Evolutionary conservation across 768 basidiomycete species (phyloP), one percentile per base, ranked within the genome.

Genomic region (Rhizopogon salebrosus): DNA sequence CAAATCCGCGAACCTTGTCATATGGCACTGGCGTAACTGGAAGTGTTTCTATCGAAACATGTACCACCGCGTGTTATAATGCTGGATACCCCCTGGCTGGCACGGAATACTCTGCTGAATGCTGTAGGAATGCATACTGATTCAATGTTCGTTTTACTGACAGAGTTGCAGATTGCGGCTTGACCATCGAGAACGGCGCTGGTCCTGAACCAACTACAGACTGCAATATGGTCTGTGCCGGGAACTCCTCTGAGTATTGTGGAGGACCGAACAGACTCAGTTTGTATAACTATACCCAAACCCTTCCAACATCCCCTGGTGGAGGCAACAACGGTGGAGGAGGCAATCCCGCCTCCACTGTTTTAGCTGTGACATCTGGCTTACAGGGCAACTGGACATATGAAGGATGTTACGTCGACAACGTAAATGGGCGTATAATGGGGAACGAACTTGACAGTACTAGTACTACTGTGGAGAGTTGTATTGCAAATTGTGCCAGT

Each of bases 391-490:
- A 71, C 23, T 89, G 84, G 82, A 68, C 71, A 0, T 89, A 87
- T 50, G 75, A 68, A 22, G 80, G 74, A 6, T 89, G 89, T 60
- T 91, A 79, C 65, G 80, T 88, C 80, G 89, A 91, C 62, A 82
- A 83, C 50, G 80, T 77, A 0, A 62, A 77, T 58, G 88, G 89
- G 11, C 85, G 87, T 10, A 71, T 83, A n/a, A 72, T 88, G 52
- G 59, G 66, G 24, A 71, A 68, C 29, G 72, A 78, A 57, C 53
- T 73, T 0, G 72, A 77, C 50, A 64, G 60, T 38, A 64, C 55
- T 41, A 54, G 58, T 7, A 70, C 74, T 56, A 92, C 90, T 0
- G 77, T 88, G 41, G 71, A 86, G 58, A 64, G 62, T 11, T 95
- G 92, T 61, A 75, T 92, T 45, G 64, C 69, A 3, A 64, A 72